A percentile compares a stretch with the other conserved stretches of the same genome.
Evolutionary conservation across 2,329 filamentous ascomycete species (phyloP).

Genomic region (Penicillium oxalicum): DNA sequence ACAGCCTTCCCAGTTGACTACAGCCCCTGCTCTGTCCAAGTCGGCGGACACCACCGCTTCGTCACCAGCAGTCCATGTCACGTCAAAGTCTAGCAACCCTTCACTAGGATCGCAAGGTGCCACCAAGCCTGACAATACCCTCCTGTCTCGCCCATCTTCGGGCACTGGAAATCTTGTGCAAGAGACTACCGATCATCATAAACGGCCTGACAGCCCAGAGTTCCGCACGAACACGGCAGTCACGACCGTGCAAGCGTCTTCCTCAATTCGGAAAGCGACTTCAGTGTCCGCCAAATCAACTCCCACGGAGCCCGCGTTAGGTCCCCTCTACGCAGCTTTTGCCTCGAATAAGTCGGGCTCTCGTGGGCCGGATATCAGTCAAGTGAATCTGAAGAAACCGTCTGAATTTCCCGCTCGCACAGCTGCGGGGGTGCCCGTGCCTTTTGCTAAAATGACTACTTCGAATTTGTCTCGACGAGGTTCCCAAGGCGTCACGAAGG

Average conservation of each 20-base stretch:
- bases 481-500: neutral
- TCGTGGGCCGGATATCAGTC: slow-evolving; percentile 30
- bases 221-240: too few species aligned
- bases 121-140: too few species aligned
- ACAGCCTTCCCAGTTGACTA: neutral
- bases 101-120: too few species aligned
- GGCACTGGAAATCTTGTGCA: too few species aligned
- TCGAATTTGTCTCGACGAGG: neutral
- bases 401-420: slow-evolving; percentile 25
- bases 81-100: too few species aligned
- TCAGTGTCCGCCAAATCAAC: neutral
- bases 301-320: neutral
- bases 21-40: neutral
- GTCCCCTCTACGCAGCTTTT: neutral
- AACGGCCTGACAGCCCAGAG: too few species aligned
- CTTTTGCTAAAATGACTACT: neutral
- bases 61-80: too few species aligned
- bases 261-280: too few species aligned
- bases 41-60: too few species aligned
- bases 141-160: too few species aligned
- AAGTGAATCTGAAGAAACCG: slow-evolving; percentile 33
- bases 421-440: neutral
- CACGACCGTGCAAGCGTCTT: too few species aligned
- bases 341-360: slow-evolving; percentile 20
- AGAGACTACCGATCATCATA: too few species aligned